Base-by-base conservation (phyloP, 768 basidiomycete genomes). In the Pisolithus marmoratus region DNA sequence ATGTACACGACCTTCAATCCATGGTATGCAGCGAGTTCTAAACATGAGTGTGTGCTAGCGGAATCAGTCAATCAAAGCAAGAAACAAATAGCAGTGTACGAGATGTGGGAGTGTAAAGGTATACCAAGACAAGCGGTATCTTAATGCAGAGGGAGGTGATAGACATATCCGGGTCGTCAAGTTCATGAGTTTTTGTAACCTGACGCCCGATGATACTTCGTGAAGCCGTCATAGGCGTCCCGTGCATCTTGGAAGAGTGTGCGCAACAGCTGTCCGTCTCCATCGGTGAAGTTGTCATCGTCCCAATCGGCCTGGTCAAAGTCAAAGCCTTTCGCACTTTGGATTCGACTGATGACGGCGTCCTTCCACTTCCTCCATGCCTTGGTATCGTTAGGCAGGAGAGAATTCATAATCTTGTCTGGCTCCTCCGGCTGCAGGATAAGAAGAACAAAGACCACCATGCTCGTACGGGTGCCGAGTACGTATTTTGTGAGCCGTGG, bases 301-400 rank as follows among this genome's bases (percentile, higher is more conserved):
- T 44, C n/a, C 34, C 45, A 46, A 19, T 46, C n/a, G 34, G 34
- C 12, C 12, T 14, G 34, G 12, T 45, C 43, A 29, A 45, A 45
- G 15, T 22, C 12, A 19, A 46, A 45, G 8, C 12, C 43, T 19
- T 45, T 45, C n/a, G 15, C 43, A 19, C 27, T 24, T 53, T 27
- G 15, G 43, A 45, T 45, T 17, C 26, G 43, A 26, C 14, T 26
- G n/a, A 34, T 14, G 26, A 51, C 19, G 24, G 41, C 19, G 11
- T 22, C n/a, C 42, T 51, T 51, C 41, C 41, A 51, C 27, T 42
- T 45, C 22, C 42, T 31, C 50, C 50, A 51, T 19, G 44, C 50
- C n/a, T 29, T 29, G 14, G 41, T 51, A 20, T 51, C 50, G 8
- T 51, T 51, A 23, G 50, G 50, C 5, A 51, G 9, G 8, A 51